These are phyloP conservation scores for Trifolium pratense DNA, from an alignment of 306 rosid genomes.

Conservation along the genomic window DNA sequence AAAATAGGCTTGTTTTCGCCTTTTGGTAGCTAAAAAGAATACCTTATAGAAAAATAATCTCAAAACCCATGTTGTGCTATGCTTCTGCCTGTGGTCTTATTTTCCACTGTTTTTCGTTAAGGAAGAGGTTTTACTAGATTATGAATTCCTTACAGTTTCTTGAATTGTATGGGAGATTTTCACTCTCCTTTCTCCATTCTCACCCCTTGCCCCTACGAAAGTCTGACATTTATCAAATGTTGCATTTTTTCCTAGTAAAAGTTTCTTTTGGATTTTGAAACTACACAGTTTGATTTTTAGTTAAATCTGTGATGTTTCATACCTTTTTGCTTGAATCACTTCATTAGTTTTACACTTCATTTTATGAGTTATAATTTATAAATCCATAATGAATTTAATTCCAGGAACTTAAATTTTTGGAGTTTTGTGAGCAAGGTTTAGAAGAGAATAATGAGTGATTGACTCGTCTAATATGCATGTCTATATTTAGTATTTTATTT, in stretches of 20 bases:
- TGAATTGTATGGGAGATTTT: slow-evolving; percentile 34
- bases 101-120: slow-evolving; percentile 6
- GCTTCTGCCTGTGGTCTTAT: slow-evolving; percentile 12
- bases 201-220: neutral
- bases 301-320: slow-evolving; percentile 7
- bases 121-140: neutral
- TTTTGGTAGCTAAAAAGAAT: neutral
- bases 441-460: slow-evolving; percentile 15
- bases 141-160: neutral
- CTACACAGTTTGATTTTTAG: neutral
- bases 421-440: slow-evolving; percentile 35
- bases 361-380: slow-evolving; percentile 10
- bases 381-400: slow-evolving; percentile 22
- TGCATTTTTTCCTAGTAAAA: slow-evolving; percentile 1
- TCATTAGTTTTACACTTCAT: slow-evolving; percentile 3
- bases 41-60: neutral
- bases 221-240: slow-evolving; percentile 7
- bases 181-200: slow-evolving; percentile 7
- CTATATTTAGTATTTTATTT: slow-evolving; percentile 19
- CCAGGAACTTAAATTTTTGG: neutral
- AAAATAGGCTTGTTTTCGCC: neutral
- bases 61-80: neutral
- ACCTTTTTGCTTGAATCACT: slow-evolving; percentile 8
- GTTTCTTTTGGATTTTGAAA: slow-evolving; percentile 26
- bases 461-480: neutral